Conservation (phyloP, 108 stramenopile species). For the Fistulifera pelliculosa region DNA sequence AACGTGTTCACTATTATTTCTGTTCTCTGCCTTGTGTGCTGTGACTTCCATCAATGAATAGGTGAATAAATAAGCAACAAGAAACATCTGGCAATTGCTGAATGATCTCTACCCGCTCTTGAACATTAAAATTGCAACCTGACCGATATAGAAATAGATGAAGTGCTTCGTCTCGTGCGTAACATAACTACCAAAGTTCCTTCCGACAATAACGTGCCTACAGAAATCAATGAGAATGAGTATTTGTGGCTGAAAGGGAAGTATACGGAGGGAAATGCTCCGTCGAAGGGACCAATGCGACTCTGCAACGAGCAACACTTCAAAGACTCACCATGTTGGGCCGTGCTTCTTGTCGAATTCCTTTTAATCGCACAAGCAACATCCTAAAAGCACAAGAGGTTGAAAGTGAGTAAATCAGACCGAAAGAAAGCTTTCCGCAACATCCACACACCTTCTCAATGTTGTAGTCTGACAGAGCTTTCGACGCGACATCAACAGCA, state of each 20-base stretch:
- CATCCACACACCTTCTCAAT: constrained; percentile 90
- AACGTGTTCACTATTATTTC: no score
- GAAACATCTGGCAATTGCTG: no score
- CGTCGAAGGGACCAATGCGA: background rate
- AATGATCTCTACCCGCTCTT: constrained; percentile 91
- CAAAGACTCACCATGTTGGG: constrained; percentile 90
- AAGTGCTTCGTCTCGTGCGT: constrained; percentile 98
- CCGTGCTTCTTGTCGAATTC: constrained; percentile 99
- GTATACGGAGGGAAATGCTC: background rate
- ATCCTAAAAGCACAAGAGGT: constrained; percentile 56
- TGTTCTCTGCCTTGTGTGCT: no score
- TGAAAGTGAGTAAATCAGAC: background rate
- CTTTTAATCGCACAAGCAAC: constrained; percentile 99
- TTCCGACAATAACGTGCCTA: constrained; percentile 78
- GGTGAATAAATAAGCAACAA: no score
- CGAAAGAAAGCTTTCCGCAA: background rate
- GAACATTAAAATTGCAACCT: constrained; percentile 97
- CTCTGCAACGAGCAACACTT: background rate
- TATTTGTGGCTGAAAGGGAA: background rate
- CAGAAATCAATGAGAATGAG: constrained; percentile 5
- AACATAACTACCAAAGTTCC: constrained; percentile 61
- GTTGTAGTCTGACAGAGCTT: constrained; percentile 99
- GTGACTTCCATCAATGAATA: no score
- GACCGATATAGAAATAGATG: constrained; percentile 99
- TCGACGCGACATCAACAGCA: constrained; percentile 97